Conservation (phyloP, 257 asterid species). For the Euphrasia confusa region DNA sequence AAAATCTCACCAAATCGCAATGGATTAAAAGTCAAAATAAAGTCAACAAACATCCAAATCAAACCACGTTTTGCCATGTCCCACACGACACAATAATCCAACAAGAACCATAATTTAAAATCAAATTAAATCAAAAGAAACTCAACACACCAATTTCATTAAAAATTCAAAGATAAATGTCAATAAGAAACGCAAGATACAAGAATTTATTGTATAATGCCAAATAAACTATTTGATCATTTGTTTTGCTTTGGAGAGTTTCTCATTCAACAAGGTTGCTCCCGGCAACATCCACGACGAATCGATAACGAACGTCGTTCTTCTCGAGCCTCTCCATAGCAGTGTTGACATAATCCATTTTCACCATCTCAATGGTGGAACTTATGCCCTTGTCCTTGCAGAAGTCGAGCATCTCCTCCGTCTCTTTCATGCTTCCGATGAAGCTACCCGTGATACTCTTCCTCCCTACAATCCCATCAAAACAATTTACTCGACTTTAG, state of each 20-base stretch:
- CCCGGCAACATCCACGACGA: conserved; percentile 86
- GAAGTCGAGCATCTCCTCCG: conserved; percentile 79
- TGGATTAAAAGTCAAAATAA: neutral
- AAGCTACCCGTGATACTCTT: conserved; percentile 83
- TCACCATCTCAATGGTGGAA: conserved; percentile 74
- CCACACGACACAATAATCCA: conserved; percentile 13
- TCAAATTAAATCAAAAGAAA: neutral
- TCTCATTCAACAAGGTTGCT: conserved; percentile 53
- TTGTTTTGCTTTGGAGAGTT: neutral
- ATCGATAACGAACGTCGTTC: conserved; percentile 86
- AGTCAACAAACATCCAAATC: neutral
- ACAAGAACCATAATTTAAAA: too few species aligned
- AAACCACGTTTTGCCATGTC: conserved; percentile 11
- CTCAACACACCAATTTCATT: neutral
- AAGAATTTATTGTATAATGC: neutral
- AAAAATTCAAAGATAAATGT: neutral
- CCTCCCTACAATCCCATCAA: conserved; percentile 45
- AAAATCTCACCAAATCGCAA: conserved; percentile 26
- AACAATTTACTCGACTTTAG: too few species aligned
- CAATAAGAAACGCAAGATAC: neutral
- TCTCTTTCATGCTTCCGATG: conserved; percentile 83
- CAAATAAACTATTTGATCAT: neutral
- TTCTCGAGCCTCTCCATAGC: conserved; percentile 87
- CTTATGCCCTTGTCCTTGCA: conserved; percentile 71
- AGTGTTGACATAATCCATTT: conserved; percentile 80